Percentiles rank a stretch among this genome's conserved stretches.
phyloP scores from a whole-genome alignment of 2,329 filamentous ascomycete genomes.

The Paecilomyces niveus region DNA sequence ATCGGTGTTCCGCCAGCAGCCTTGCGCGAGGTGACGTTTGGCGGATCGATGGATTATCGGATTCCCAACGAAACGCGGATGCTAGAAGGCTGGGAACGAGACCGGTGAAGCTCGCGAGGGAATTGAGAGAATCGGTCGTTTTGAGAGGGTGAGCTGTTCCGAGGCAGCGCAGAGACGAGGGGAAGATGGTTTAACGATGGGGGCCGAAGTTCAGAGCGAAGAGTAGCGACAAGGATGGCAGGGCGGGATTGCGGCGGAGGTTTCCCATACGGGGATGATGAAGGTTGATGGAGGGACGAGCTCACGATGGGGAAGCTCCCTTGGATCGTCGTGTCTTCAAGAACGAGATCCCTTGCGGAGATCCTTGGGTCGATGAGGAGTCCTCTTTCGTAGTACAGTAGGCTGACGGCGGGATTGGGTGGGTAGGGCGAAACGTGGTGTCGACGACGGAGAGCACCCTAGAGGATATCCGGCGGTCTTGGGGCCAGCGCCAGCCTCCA shows the following conservation, averaged over 20 bases:
- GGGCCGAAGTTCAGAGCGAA: background rate
- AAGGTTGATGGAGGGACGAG: background rate
- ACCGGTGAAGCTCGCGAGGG: background rate
- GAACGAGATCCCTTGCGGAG: background rate
- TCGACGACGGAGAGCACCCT: background rate
- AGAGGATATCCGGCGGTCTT: background rate
- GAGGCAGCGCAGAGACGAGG: background rate
- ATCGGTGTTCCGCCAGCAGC: background rate
- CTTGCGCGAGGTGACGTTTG: background rate
- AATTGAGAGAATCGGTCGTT: background rate
- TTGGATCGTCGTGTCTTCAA: background rate
- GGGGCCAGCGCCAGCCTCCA: background rate
- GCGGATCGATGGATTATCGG: background rate
- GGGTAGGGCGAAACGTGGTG: background rate
- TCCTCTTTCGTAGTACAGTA: background rate
- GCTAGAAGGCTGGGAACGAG: background rate
- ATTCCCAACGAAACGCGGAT: background rate
- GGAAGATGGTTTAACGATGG: background rate
- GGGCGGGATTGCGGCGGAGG: background rate
- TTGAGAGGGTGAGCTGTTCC: background rate
- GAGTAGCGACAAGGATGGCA: background rate
- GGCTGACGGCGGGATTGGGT: background rate
- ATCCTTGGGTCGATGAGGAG: background rate
- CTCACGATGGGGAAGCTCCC: background rate
- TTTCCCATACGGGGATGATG: background rate